Conservation (phyloP, 495 filamentous ascomycete genomes). For the Aspergillus diversus region DNA sequence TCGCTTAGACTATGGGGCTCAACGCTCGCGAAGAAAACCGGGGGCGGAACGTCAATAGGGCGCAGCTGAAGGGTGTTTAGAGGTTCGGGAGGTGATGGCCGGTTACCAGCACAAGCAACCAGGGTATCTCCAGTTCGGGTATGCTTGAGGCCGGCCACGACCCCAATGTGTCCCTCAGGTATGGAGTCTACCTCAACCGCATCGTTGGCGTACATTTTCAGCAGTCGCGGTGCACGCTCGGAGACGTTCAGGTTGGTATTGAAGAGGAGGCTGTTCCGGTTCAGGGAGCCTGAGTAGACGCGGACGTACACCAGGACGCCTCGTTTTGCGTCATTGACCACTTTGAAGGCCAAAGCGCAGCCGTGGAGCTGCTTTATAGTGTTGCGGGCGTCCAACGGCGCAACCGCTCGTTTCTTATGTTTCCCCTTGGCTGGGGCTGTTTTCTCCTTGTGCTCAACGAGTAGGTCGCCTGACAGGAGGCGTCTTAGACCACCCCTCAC, state of each 20-base stretch:
- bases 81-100: constrained; percentile 65
- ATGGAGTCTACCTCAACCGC: constrained; percentile 83
- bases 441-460: constrained; percentile 44
- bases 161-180: constrained; percentile 89
- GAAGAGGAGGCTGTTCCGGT: constrained; percentile 73
- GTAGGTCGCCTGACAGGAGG: constrained; percentile 55
- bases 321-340: constrained; percentile 82
- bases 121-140: constrained; percentile 93
- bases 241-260: constrained; percentile 85
- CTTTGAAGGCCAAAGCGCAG: constrained; percentile 94
- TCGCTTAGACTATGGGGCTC: constrained; percentile 81
- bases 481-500: constrained; percentile 53
- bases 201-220: constrained; percentile 92
- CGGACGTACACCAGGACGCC: constrained; percentile 91
- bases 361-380: constrained; percentile 70
- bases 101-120: constrained; percentile 68
- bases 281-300: constrained; percentile 84
- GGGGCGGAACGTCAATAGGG: constrained; percentile 86
- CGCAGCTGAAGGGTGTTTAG: constrained; percentile 79
- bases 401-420: constrained; percentile 39
- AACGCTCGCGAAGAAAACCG: constrained; percentile 92
- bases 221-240: constrained; percentile 77
- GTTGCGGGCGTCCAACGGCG: constrained; percentile 48
- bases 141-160: constrained; percentile 86
- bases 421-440: constrained; percentile 46